Evolutionary conservation across 129 eudicot species (phyloP).

Genomic region (Chrysanthemum seticuspe): DNA sequence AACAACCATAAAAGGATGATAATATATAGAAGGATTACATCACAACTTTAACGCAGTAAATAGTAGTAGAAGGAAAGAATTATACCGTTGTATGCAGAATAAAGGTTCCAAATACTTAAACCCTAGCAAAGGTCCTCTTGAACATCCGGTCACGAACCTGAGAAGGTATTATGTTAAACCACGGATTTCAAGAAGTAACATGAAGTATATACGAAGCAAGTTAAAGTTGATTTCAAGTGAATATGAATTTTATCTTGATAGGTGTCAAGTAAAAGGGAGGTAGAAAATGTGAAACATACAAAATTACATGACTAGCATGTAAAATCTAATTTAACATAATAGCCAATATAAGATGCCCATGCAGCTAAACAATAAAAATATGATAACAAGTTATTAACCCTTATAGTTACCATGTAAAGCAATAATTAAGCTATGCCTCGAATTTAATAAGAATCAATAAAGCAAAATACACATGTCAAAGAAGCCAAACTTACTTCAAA

Average conservation of each 20-base stretch:
- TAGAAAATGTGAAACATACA: slow-evolving; percentile 3
- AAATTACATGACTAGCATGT: not conserved
- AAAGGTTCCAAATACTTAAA: slow-evolving; percentile 88
- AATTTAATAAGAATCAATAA: not conserved
- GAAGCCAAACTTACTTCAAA: slow-evolving; percentile 67
- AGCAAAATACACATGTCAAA: not conserved
- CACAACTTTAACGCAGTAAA: not conserved
- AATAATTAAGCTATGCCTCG: not conserved
- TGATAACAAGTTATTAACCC: too few species aligned
- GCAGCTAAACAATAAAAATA: too few species aligned
- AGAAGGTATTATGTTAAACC: not conserved
- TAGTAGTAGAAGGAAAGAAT: not conserved
- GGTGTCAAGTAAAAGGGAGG: not conserved
- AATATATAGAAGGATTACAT: not conserved
- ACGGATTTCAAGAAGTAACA: not conserved
- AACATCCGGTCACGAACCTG: slow-evolving; percentile 97
- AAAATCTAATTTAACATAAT: not conserved
- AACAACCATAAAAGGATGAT: not conserved
- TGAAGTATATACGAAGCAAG: not conserved
- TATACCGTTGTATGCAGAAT: slow-evolving; percentile 89
- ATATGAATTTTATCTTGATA: not conserved
- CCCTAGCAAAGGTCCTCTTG: slow-evolving; percentile 98
- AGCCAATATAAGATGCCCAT: not conserved
- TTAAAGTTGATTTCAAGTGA: not conserved
- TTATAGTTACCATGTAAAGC: too few species aligned